Evolutionary conservation across 2,329 filamentous ascomycete species (phyloP), one percentile per base, ranked within the genome.

Genomic region (Macrophomina phaseolina): DNA sequence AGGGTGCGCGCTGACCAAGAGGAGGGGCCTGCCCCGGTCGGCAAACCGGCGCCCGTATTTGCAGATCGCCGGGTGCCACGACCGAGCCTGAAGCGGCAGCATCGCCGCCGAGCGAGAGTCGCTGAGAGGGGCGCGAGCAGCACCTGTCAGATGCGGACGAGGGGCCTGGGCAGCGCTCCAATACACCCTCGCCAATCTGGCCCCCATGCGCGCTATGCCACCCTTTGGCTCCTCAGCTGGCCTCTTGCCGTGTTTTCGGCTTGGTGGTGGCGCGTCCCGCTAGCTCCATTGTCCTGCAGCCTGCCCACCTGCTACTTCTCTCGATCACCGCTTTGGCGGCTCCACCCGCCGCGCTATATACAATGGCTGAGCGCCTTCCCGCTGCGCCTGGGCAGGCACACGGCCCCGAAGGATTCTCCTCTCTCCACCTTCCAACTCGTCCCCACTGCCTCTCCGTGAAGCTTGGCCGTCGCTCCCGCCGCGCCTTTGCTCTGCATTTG

Each of bases 321-420:
- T 40, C 52, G n/a, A 42, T 40, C 36, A 38, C 36, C n/a, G 42
- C 42, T 45, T 14, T 12, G 12, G 5, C 18, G 5, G 55, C 18
- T 30, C 55, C 55, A 42, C 23, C 55, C 36, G 55, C 23, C 36
- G 53, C 36, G 36, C 53, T 58, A 58, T 58, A 60, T 60, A 60
- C 56, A 36, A 52, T 32, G 23, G 40, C 28, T 45, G 38, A 45
- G 11, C 56, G 56, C 56, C 56, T 60, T 23, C 56, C 56, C 56
- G 56, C 40, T 48, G 56, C 56, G 28, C 40, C 28, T 8, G 23
- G 18, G 14, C 55, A 58, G 53, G 53, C 23, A 58, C 40, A 32
- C 40, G 53, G 32, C 36, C 11, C 36, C 53, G 40, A 60, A 60
- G 56, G 56, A 48, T 60, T 60, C 56, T 34, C 23, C 55, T 18